Evolutionary conservation across 2,329 filamentous ascomycete species (phyloP), one percentile per base, ranked within the genome.

Genomic region (Sarocladiaceae sp.): DNA sequence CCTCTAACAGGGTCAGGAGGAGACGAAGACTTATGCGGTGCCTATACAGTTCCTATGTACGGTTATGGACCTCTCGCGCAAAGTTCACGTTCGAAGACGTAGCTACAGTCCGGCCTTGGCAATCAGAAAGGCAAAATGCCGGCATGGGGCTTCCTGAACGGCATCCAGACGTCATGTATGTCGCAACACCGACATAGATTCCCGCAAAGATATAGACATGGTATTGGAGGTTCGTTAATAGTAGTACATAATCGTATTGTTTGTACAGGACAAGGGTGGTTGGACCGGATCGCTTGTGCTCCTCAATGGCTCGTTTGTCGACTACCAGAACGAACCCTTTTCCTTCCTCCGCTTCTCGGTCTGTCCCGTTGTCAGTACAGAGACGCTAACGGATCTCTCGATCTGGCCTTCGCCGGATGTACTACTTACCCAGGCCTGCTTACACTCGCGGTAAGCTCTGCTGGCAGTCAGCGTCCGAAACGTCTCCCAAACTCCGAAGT

Each of bases 401-500:
- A 45, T 35, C 19, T 31, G 27, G 34, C 35, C 18, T 3, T n/a
- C 19, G 13, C 9, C 4, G 20, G 33, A 31, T 15, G n/a, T n/a
- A n/a, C n/a, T 3, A 42, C 67, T 51, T 72, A 93, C 87, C 88
- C 88, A 94, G 69, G 82, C 74, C 67, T 91, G 89, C 64, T 94
- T 94, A 66, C 88, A 95, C 50, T 90, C 86, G 48, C 87, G 78
- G 62, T 94, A 95, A 42, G 87, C 87, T 64, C 87, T 91, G 46
- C 10, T 15, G 27, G 15, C 26, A 26, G 37, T 41, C 26, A 34
- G 33, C 21, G 3, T 10, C 20, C 23, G 19, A 12, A 13, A 18
- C 15, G 10, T 39, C 34, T 39, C 19, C 15, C 33, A 34, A 9
- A 11, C 33, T 9, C 16, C 34, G 16, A 20, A 13, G 19, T 21